phyloP scores from a whole-genome alignment of 768 basidiomycete species.

The Lactarius sanguifluus region DNA sequence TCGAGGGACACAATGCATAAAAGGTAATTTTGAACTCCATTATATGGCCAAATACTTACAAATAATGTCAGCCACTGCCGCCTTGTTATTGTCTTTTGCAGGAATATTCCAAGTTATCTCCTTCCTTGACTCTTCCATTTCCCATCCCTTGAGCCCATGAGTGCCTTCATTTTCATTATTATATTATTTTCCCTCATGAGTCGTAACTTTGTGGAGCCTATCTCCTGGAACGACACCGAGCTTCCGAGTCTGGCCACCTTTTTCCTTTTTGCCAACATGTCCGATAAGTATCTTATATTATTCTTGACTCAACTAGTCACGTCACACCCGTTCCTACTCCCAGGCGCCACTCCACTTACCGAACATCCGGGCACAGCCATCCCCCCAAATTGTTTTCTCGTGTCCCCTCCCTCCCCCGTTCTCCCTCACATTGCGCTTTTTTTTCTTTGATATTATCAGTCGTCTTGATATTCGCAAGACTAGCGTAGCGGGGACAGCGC shows the following conservation, averaged over 20 bases:
- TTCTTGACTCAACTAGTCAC: not conserved
- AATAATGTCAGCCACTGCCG: conserved; percentile 30
- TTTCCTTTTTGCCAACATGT: conserved; percentile 1
- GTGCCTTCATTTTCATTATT: conserved; percentile 12
- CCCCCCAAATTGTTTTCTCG: not conserved
- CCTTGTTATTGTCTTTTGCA: conserved; percentile 30
- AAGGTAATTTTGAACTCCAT: conserved; percentile 24
- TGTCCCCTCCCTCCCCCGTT: not conserved
- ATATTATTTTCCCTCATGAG: conserved; percentile 18
- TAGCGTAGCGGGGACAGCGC: not conserved
- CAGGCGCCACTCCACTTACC: conserved; percentile 22
- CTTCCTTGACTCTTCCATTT: conserved; percentile 24
- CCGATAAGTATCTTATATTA: not conserved
- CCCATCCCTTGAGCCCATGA: conserved; percentile 23
- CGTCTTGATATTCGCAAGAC: not conserved
- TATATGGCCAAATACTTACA: conserved; percentile 19
- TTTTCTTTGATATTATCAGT: not conserved
- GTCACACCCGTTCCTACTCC: conserved; percentile 3
- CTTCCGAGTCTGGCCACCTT: conserved; percentile 10
- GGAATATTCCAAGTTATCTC: conserved; percentile 26
- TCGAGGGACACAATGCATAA: conserved; percentile 18
- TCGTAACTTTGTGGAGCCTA: conserved; percentile 7
- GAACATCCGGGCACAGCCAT: conserved; percentile 5
- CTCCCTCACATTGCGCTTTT: not conserved
- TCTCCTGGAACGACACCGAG: conserved; percentile 10